phyloP scores from a whole-genome alignment of 768 basidiomycete genomes.

The Fomitopsis serialis region DNA sequence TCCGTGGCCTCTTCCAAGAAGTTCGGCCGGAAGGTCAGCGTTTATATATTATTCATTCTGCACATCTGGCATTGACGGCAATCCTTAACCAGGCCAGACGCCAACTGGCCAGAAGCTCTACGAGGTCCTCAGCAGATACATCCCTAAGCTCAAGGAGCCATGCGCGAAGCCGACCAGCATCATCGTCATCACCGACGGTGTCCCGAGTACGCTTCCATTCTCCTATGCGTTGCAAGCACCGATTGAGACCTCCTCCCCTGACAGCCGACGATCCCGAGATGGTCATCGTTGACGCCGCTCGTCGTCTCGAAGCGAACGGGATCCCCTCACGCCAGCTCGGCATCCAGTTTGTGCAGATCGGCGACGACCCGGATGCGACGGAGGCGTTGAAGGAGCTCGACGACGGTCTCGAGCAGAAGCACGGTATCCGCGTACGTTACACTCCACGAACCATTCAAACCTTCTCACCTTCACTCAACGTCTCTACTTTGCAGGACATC shows the following conservation, averaged over 20 bases:
- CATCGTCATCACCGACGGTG: neutral
- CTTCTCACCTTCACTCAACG: neutral
- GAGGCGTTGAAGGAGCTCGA: neutral
- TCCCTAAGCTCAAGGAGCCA: neutral
- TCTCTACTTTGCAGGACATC: neutral
- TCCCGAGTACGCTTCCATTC: neutral
- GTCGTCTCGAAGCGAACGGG: neutral
- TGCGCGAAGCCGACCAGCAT: neutral
- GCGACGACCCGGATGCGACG: neutral
- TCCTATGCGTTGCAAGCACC: neutral
- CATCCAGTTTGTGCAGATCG: neutral
- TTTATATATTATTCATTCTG: neutral
- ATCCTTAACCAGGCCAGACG: neutral
- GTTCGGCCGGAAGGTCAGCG: neutral
- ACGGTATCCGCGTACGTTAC: neutral
- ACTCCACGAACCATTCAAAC: too few relatives aligned
- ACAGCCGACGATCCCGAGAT: neutral
- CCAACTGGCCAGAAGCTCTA: neutral
- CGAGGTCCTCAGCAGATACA: neutral
- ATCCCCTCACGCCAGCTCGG: neutral
- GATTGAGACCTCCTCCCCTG: neutral
- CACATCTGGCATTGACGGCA: neutral
- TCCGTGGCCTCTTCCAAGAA: neutral
- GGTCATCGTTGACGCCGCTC: neutral
- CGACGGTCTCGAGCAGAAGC: neutral